Base-by-base conservation (phyloP, 108 stramenopile genomes). In the Cyclotella choctawhatcheeana region DNA sequence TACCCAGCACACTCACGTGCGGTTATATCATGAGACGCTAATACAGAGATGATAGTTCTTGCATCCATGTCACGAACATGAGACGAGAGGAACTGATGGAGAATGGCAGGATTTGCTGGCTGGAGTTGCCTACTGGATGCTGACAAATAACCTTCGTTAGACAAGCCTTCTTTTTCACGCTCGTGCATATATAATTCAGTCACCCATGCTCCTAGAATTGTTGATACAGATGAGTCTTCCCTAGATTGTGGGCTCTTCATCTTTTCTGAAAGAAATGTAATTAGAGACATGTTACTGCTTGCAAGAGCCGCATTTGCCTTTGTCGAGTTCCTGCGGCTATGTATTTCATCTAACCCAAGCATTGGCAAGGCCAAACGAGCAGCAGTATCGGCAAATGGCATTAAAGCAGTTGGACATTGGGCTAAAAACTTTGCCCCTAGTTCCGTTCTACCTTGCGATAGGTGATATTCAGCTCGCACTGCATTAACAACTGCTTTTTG, bases 201-300 rank as follows among this genome's bases (percentile, higher is more conserved):
- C 50, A 95, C 68, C 94, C 94, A 95, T 6, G 92, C 82, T 21
- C 90, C 94, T 56, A 95, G 84, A 89, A 95, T 95, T 56, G 90
- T 92, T 55, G 82, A 89, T 0, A 85, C 81, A 69, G 90, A 77
- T 20, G 73, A 75, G 69, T 93, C 88, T 54, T 88, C 71, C 37
- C 87, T 88, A 43, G 84, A 78, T 64, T 88, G 89, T 17, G 75
- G 85, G 52, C 73, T 82, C 58, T 87, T 83, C 83, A 95, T 88
- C 58, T 90, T 95, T 48, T 93, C 91, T 35, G 73, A 82, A 10
- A 95, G 72, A 66, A 84, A 95, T 24, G 92, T 77, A 43, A 93
- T 93, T 44, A 95, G 71, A 21, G 88, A 88, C 58, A 83, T 29
- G 68, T 93, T 93, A 62, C 87, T 88, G 1, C 53, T 67, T 33